phyloP scores from a whole-genome alignment of 345 rosid species.

The Populus tremula region DNA sequence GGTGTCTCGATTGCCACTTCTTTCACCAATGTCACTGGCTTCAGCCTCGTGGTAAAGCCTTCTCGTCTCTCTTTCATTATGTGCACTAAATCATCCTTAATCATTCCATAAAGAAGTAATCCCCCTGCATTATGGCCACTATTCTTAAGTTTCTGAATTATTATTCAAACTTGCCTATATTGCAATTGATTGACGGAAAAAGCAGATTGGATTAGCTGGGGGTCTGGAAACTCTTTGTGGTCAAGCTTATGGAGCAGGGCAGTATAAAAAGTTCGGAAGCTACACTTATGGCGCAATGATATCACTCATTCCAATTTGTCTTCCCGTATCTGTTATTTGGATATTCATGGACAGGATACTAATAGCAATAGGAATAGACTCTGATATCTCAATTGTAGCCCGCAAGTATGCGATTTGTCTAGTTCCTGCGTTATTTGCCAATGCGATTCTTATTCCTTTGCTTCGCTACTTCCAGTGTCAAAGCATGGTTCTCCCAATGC shows the following conservation, averaged over 20 bases:
- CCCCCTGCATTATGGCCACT: too few species aligned
- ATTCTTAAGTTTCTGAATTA: too few species aligned
- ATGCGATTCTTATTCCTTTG: conserved; percentile 37
- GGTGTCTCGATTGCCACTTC: conserved; percentile 24
- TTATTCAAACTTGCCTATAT: too few species aligned
- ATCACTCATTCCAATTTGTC: conserved; percentile 29
- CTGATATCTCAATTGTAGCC: conserved; percentile 39
- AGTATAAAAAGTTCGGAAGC: conserved; percentile 39
- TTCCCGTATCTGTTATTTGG: conserved; percentile 41
- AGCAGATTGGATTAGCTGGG: conserved; percentile 50
- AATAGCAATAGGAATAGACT: conserved; percentile 38
- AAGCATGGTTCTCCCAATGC: conserved; percentile 42
- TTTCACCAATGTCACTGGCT: conserved; percentile 26
- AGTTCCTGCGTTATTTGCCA: conserved; percentile 44
- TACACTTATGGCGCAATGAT: conserved; percentile 39
- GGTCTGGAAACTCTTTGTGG: conserved; percentile 63
- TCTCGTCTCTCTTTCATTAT: not conserved
- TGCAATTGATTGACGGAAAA: not conserved
- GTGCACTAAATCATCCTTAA: too few species aligned
- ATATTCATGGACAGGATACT: conserved; percentile 45
- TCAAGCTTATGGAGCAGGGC: conserved; percentile 63
- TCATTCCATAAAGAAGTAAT: too few species aligned
- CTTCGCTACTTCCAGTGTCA: conserved; percentile 48
- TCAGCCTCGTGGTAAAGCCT: conserved; percentile 12
- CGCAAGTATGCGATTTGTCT: conserved; percentile 42